Conservation (phyloP, 164 flowering plant species). For the Vitis labrusca region DNA sequence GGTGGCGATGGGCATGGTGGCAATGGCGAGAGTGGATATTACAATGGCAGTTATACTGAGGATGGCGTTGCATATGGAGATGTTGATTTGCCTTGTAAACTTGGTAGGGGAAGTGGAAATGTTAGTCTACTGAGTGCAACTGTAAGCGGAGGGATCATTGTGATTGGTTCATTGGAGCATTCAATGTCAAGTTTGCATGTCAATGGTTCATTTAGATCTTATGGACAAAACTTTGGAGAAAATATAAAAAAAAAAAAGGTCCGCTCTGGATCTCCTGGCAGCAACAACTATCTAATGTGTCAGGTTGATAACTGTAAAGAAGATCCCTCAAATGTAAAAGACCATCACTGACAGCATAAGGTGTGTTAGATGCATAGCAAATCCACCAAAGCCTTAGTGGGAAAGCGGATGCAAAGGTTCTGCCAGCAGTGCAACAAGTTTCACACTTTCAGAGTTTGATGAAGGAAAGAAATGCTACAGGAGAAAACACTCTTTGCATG, state of each 20-base stretch:
- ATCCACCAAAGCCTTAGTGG: conserved; percentile 71
- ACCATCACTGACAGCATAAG: conserved; percentile 87
- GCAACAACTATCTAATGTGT: conserved; percentile 57
- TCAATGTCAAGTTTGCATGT: conserved; percentile 62
- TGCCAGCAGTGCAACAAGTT: conserved; percentile 99
- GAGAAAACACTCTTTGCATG: conserved; percentile 40
- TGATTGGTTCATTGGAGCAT: conserved; percentile 95
- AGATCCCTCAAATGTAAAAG: conserved; percentile 73
- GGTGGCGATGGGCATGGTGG: conserved; percentile 99
- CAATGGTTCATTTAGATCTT: conserved; percentile 74
- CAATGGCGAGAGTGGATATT: conserved; percentile 85
- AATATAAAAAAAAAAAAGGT: conserved; percentile 18
- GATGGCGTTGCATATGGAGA: conserved; percentile 86
- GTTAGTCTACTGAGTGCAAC: conserved; percentile 54
- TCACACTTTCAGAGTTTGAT: conserved; percentile 81
- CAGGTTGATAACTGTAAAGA: conserved; percentile 82
- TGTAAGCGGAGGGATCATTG: conserved; percentile 90
- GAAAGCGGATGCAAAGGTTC: conserved; percentile 84
- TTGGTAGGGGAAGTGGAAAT: conserved; percentile 98
- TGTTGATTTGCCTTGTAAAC: conserved; percentile 93
- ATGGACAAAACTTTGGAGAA: conserved; percentile 74
- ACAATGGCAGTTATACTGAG: conserved; percentile 50
- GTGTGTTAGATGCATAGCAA: conserved; percentile 87
- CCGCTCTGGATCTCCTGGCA: conserved; percentile 72
- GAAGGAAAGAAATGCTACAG: conserved; percentile 94